A percentile compares a stretch with the other conserved stretches of the same genome.
Conservation (phyloP, 768 basidiomycete genomes). For the Mycena alexandri region DNA sequence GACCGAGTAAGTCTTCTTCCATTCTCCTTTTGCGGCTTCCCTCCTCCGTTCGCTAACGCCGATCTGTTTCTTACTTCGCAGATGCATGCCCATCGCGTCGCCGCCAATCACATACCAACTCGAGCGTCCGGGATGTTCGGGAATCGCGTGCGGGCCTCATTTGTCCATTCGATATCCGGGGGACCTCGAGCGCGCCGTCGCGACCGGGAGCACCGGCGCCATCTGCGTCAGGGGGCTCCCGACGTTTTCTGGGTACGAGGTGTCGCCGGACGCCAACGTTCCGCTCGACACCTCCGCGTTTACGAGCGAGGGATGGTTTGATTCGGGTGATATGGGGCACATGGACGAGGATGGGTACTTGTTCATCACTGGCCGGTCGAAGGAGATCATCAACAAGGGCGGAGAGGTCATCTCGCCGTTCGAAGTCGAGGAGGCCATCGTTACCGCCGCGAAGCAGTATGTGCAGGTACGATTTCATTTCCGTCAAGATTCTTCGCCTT, state of each 20-base stretch:
- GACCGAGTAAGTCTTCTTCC: slow-evolving; percentile 55
- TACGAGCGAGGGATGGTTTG: slow-evolving; percentile 66
- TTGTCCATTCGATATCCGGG: slow-evolving; percentile 56
- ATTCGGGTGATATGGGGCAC: slow-evolving; percentile 62
- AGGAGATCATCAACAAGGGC: slow-evolving; percentile 72
- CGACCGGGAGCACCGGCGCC: slow-evolving; percentile 59
- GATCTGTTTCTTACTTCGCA: slow-evolving; percentile 30
- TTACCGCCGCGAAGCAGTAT: slow-evolving; percentile 53
- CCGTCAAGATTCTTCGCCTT: background rate
- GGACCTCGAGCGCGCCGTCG: slow-evolving; percentile 52
- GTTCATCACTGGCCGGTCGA: slow-evolving; percentile 68
- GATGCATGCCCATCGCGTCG: slow-evolving; percentile 65
- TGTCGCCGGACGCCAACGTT: slow-evolving; percentile 55
- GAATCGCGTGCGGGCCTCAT: slow-evolving; percentile 61
- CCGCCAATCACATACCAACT: slow-evolving; percentile 58
- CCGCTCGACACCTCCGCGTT: slow-evolving; percentile 62
- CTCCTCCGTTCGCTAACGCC: slow-evolving; percentile 17
- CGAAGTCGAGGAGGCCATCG: slow-evolving; percentile 70
- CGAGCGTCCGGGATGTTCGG: slow-evolving; percentile 62
- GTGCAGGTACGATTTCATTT: slow-evolving; percentile 49
- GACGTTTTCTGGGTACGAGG: slow-evolving; percentile 65
- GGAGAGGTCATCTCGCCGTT: slow-evolving; percentile 74
- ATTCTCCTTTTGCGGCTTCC: background rate
- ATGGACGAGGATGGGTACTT: slow-evolving; percentile 63
- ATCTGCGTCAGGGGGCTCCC: slow-evolving; percentile 69